Percentiles rank a stretch among this genome's conserved stretches.
Conservation (phyloP, 345 rosid genomes). For the Bruguiera sexangula region DNA sequence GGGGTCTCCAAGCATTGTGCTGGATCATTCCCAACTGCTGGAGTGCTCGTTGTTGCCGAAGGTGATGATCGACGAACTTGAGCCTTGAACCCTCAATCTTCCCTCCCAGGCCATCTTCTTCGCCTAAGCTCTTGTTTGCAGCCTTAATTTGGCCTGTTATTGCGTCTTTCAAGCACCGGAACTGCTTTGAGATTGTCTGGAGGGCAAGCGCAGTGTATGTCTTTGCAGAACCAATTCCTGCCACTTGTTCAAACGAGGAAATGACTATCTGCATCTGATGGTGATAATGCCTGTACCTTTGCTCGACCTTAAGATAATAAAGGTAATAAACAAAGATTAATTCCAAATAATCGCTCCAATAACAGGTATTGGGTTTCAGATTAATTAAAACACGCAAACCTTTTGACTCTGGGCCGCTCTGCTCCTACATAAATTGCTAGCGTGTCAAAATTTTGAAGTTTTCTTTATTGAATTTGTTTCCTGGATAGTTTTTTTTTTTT, state of each 20-base stretch:
- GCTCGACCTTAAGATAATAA: constrained; percentile 65
- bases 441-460: not conserved
- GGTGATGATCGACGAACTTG: constrained; percentile 86
- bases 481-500: not conserved
- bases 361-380: not conserved
- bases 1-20: constrained; percentile 99
- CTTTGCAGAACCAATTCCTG: constrained; percentile 83
- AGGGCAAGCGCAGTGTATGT: constrained; percentile 88
- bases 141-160: constrained; percentile 80
- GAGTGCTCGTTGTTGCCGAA: constrained; percentile 92
- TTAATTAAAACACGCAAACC: no score
- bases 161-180: constrained; percentile 86
- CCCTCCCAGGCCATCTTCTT: constrained; percentile 67
- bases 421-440: not conserved
- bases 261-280: constrained; percentile 92
- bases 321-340: not conserved
- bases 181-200: constrained; percentile 91
- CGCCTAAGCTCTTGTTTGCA: constrained; percentile 83
- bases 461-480: not conserved
- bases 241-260: constrained; percentile 79
- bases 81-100: constrained; percentile 86
- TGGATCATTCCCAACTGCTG: constrained; percentile 97
- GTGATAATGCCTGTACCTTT: constrained; percentile 93
- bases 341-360: not conserved
- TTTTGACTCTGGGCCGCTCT: not conserved